These are phyloP conservation scores for Podaxis mareebaensis DNA, from an alignment of 768 basidiomycete genomes.

Conservation along the genomic window DNA sequence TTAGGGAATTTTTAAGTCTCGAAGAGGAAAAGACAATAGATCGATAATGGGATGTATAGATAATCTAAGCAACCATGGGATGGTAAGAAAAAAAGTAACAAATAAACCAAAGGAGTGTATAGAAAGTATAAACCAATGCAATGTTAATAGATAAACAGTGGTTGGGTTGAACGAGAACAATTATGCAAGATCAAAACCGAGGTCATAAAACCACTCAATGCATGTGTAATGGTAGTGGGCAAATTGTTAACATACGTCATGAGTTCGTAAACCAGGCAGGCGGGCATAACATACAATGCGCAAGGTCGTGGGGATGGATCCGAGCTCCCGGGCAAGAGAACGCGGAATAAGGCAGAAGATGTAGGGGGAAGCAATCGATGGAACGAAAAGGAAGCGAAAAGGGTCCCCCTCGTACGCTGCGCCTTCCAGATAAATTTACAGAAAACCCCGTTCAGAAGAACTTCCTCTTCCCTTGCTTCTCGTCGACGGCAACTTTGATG, in stretches of 20 bases:
- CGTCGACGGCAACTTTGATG: conserved; percentile 72
- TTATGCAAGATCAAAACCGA: conserved; percentile 16
- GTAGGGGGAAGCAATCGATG: neutral
- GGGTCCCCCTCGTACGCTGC: neutral
- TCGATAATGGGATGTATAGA: conserved; percentile 17
- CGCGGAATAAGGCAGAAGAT: neutral
- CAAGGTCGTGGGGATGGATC: neutral
- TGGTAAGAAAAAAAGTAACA: conserved; percentile 9
- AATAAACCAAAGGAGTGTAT: conserved; percentile 13
- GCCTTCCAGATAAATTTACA: conserved; percentile 2
- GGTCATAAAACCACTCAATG: conserved; percentile 10
- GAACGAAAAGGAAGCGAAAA: neutral
- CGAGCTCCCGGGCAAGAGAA: neutral
- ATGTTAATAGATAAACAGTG: conserved; percentile 16
- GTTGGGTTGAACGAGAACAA: conserved; percentile 8
- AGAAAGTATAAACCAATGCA: conserved; percentile 20
- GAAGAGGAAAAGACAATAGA: conserved; percentile 17
- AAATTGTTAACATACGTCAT: neutral
- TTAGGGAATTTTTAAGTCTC: conserved; percentile 5
- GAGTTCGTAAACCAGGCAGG: conserved; percentile 10
- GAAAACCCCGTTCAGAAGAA: conserved; percentile 55
- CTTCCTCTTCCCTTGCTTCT: conserved; percentile 65
- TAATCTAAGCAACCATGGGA: conserved; percentile 14
- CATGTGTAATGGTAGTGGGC: neutral
- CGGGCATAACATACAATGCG: conserved; percentile 6